Conservation (phyloP, 805 yeast species). For the Candida dendrica region DNA sequence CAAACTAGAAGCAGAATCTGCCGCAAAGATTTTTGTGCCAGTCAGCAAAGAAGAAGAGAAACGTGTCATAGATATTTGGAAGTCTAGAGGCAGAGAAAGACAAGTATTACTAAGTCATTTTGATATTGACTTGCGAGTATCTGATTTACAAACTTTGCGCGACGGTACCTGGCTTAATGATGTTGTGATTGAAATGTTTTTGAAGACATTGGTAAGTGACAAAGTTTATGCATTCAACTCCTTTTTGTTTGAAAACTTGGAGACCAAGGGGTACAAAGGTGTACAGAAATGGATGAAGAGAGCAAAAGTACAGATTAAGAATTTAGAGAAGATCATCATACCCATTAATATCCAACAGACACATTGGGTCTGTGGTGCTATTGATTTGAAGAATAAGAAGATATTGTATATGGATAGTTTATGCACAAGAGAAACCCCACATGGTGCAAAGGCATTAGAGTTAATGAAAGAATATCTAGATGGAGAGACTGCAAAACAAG, state of each 20-base stretch:
- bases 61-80: conserved; percentile 21
- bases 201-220: conserved; percentile 30
- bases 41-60: conserved; percentile 17
- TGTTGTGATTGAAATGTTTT: conserved; percentile 77
- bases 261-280: conserved; percentile 68
- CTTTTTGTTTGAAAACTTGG: conserved; percentile 73
- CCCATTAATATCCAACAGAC: conserved; percentile 81
- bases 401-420: conserved; percentile 79
- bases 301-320: conserved; percentile 57
- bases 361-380: conserved; percentile 88
- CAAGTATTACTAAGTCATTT: conserved; percentile 22
- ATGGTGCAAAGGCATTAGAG: conserved; percentile 32
- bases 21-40: conserved; percentile 19
- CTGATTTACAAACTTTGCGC: conserved; percentile 65
- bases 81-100: conserved; percentile 16
- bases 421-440: conserved; percentile 30
- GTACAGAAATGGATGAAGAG: conserved; percentile 82
- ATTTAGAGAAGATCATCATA: conserved; percentile 59
- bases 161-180: conserved; percentile 86
- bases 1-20: conserved; percentile 23
- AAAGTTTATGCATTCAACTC: conserved; percentile 72
- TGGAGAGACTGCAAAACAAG: conserved; percentile 54
- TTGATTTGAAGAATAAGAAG: conserved; percentile 52
- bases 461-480: conserved; percentile 54
- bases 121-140: conserved; percentile 51